Evolutionary conservation across 129 eudicot species (phyloP).

Genomic region (Lonicera japonica): DNA sequence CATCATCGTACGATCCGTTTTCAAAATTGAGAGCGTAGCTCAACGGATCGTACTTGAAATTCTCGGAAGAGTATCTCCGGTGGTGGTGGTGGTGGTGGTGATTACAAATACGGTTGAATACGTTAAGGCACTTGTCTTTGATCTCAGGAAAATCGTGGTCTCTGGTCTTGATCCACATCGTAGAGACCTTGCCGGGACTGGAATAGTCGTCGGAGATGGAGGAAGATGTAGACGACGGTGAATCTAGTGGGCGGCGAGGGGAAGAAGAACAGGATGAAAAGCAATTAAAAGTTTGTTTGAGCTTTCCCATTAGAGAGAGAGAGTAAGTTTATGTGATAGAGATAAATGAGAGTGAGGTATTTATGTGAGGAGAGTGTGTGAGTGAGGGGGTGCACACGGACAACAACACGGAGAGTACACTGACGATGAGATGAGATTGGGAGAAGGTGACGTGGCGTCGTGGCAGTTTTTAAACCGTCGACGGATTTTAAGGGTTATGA

Average conservation of each 20-base stretch:
- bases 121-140: constrained; percentile 42
- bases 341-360: neutral
- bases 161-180: constrained; percentile 32
- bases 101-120: constrained; percentile 19
- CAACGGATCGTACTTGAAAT: constrained; percentile 61
- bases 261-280: constrained; percentile 60
- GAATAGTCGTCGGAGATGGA: constrained; percentile 19
- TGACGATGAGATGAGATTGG: too few species aligned
- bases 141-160: constrained; percentile 25
- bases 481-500: too few species aligned
- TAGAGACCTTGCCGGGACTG: constrained; percentile 11
- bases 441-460: too few species aligned
- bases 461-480: too few species aligned
- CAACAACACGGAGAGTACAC: neutral
- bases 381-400: neutral
- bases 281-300: constrained; percentile 40
- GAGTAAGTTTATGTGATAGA: neutral
- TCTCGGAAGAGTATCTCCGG: constrained; percentile 41
- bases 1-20: constrained; percentile 38
- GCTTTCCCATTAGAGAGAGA: constrained; percentile 35
- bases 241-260: constrained; percentile 26
- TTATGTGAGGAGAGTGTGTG: neutral
- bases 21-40: constrained; percentile 68
- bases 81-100: constrained; percentile 34
- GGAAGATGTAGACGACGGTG: constrained; percentile 18